Percentiles rank a stretch among this genome's conserved stretches.
phyloP scores from a whole-genome alignment of 345 rosid species.

The Cardamine resedifolia region DNA sequence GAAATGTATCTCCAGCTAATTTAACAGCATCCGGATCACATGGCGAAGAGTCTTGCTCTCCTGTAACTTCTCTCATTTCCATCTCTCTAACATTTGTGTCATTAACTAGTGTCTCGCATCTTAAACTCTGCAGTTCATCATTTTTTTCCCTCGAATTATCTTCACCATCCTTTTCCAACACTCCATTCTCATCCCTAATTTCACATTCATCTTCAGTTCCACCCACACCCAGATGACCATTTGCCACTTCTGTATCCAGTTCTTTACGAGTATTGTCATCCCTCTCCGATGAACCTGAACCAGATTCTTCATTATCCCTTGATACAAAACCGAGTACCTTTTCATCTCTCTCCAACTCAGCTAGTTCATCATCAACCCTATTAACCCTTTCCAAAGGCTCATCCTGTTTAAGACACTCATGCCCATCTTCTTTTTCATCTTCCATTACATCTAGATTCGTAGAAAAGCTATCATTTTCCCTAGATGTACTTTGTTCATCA shows the following conservation, averaged over 20 bases:
- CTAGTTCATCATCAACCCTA: neutral
- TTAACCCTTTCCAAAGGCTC: neutral
- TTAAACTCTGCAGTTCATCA: constrained; percentile 20
- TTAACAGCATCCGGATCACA: constrained; percentile 17
- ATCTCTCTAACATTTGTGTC: constrained; percentile 43
- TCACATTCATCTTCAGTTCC: constrained; percentile 25
- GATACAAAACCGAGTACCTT: constrained; percentile 20
- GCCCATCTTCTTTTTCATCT: neutral
- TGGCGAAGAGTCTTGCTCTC: constrained; percentile 41
- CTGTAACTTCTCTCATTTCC: constrained; percentile 54
- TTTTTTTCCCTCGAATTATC: constrained; percentile 21
- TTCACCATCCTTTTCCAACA: constrained; percentile 14
- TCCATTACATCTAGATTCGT: neutral
- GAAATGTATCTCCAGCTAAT: constrained; percentile 35
- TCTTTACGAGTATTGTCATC: constrained; percentile 17
- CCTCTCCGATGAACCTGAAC: constrained; percentile 18
- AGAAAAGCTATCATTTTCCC: neutral
- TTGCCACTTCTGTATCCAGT: constrained; percentile 14
- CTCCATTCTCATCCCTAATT: constrained; percentile 11
- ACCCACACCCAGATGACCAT: constrained; percentile 12
- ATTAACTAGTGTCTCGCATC: constrained; percentile 24
- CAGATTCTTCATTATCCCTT: constrained; percentile 17
- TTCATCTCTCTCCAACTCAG: constrained; percentile 20
- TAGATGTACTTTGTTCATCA: neutral
- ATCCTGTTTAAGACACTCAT: constrained; percentile 1